Percentiles rank a stretch among this genome's conserved stretches.
Conservation (phyloP, 108 stramenopile genomes). For the Skeletonema grethae region DNA sequence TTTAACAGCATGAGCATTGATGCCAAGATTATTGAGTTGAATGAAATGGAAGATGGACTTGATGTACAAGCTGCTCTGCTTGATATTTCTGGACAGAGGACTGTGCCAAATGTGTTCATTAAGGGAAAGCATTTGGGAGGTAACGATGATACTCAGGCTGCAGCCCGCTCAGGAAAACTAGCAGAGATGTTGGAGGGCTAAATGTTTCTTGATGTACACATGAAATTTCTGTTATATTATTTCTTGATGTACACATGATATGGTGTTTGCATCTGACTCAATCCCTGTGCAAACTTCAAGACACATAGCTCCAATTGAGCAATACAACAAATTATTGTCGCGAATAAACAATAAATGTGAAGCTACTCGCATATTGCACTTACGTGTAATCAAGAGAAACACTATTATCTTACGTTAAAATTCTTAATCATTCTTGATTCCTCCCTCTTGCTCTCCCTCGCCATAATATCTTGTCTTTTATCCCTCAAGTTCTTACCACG, state of each 20-base stretch:
- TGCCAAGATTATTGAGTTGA: constrained; percentile 62
- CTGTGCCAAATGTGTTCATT: constrained; percentile 66
- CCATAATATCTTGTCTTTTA: constrained; percentile 81
- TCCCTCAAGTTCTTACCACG: constrained; percentile 86
- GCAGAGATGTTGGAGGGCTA: constrained; percentile 60
- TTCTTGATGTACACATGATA: too few relatives aligned
- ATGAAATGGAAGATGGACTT: constrained; percentile 64
- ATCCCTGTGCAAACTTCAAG: background rate
- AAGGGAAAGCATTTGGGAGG: constrained; percentile 79
- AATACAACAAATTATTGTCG: background rate
- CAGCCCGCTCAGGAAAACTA: constrained; percentile 63
- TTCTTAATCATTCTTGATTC: constrained; percentile 74
- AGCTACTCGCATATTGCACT: background rate
- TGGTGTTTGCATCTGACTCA: background rate
- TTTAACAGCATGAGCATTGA: constrained; percentile 51
- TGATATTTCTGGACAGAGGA: constrained; percentile 56
- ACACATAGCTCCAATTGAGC: background rate
- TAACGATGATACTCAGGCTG: constrained; percentile 77
- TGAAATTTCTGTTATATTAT: too few relatives aligned
- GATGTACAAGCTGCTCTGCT: constrained; percentile 55
- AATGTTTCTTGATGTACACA: background rate
- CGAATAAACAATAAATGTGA: background rate
- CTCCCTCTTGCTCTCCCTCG: constrained; percentile 76
- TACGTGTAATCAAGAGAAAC: background rate
- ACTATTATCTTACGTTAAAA: constrained; percentile 45